Evolutionary conservation across 371 early-diverging fungal species (phyloP), one percentile per base, ranked within the genome.

Genomic region (Saksenaea vasiformis): DNA sequence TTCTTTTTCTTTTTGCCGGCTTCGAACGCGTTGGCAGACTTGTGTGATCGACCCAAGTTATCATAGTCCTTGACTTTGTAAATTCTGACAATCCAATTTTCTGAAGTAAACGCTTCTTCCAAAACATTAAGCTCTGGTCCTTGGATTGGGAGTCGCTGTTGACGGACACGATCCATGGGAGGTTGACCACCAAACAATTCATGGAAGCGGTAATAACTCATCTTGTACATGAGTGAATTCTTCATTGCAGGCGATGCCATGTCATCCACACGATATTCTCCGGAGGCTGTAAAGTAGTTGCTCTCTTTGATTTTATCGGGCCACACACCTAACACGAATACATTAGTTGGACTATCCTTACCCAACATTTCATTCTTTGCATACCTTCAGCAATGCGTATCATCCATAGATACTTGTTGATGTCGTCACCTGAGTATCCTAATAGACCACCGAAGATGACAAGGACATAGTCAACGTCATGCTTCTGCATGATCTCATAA

Each of bases 321-420:
- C 80, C 92, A 98, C 1, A 98, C 95, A 11, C 96, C 69, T 64
- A 67, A n/a, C 8, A 41, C 22, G n/a, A n/a, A 34, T 36, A 57
- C 22, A 44, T 47, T 22, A 26, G 11, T 22, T 19, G 7, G 9
- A 19, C 22, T 47, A 11, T 31, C 36, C 17, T 13, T 27, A 5
- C 28, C 5, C n/a, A 47, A 3, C 51, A 39, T 39, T 22, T 47
- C 7, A n/a, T 5, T 47, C 27, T 61, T 57, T 4, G 31, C 31
- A 2, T 31, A 57, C 80, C 98, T 79, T 97, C 94, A 1, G 95
- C 97, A 69, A 99, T 99, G 62, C 98, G 91, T 55, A 98, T 91
- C 98, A 99, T 99, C 99, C 99, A 99, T 76, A 99, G 68, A 79
- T 98, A 99, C 80, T 99, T 99, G 88, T 99, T 99, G 85, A 99